These are phyloP conservation scores for Auriscalpium vulgare DNA, from an alignment of 768 basidiomycete genomes.

Conservation along the genomic window DNA sequence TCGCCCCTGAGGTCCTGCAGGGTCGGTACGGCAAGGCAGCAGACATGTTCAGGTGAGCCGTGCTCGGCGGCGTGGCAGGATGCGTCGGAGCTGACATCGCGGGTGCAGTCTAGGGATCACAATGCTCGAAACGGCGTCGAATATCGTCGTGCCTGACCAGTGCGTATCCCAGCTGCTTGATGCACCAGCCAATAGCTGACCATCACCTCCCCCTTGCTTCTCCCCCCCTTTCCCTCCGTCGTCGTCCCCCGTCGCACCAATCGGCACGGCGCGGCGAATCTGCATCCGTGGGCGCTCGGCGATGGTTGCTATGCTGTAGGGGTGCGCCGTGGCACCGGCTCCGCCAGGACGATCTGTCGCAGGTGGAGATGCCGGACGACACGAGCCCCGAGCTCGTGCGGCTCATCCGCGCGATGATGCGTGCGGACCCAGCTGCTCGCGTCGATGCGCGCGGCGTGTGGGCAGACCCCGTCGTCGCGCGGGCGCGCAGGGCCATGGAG, in stretches of 20 bases:
- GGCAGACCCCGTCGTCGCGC: slow-evolving; percentile 52
- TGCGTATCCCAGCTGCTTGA: slow-evolving; percentile 33
- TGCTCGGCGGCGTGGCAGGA: neutral
- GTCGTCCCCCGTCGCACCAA: neutral
- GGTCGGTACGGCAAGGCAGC: slow-evolving; percentile 89
- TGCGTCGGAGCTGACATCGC: slow-evolving; percentile 9
- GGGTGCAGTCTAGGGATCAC: slow-evolving; percentile 82
- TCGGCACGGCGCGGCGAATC: no score
- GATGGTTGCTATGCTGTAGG: slow-evolving; percentile 32
- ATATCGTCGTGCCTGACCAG: slow-evolving; percentile 97
- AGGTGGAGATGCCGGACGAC: slow-evolving; percentile 55
- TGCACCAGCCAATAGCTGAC: no score
- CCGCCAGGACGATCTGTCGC: slow-evolving; percentile 84
- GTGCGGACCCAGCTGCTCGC: slow-evolving; percentile 54
- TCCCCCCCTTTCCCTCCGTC: slow-evolving; percentile 4
- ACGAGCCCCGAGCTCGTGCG: slow-evolving; percentile 53
- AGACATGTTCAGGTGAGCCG: slow-evolving; percentile 83
- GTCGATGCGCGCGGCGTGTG: slow-evolving; percentile 49
- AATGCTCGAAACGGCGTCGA: slow-evolving; percentile 90
- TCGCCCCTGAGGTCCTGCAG: slow-evolving; percentile 92
- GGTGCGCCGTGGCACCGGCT: slow-evolving; percentile 93
- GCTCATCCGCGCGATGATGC: slow-evolving; percentile 74
- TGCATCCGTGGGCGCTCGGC: no score
- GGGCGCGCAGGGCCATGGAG: slow-evolving; percentile 61
- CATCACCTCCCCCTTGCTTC: slow-evolving; percentile 4